Percentiles rank a stretch among this genome's conserved stretches.
Conservation (phyloP, 1,139 yeast species). For the Oligophagozyma castellii region DNA sequence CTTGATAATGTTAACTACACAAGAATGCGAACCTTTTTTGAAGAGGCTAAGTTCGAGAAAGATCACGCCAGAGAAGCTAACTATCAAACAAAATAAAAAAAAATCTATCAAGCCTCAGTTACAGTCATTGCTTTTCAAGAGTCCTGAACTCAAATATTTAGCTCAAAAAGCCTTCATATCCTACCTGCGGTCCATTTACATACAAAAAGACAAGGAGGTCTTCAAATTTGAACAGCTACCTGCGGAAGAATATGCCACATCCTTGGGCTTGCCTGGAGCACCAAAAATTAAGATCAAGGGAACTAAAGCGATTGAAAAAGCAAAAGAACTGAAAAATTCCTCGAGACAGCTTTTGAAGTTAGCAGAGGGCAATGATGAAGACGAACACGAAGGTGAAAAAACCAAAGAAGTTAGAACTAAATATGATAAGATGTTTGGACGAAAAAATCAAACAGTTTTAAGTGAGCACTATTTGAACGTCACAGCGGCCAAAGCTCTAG, state of each 20-base stretch:
- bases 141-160: slow-evolving; percentile 78
- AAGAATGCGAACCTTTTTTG: slow-evolving; percentile 70
- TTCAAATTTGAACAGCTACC: slow-evolving; percentile 69
- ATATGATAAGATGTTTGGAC: slow-evolving; percentile 90
- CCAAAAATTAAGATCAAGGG: slow-evolving; percentile 75
- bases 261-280: slow-evolving; percentile 90
- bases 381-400: slow-evolving; percentile 34
- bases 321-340: slow-evolving; percentile 69
- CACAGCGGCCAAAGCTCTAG: slow-evolving; percentile 31
- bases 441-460: slow-evolving; percentile 84
- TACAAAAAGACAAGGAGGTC: slow-evolving; percentile 79
- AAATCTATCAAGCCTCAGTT: slow-evolving; percentile 72
- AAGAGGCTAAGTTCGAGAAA: slow-evolving; percentile 47
- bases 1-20: slow-evolving; percentile 65
- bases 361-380: slow-evolving; percentile 51
- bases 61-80: slow-evolving; percentile 59
- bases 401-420: slow-evolving; percentile 59
- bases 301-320: slow-evolving; percentile 28
- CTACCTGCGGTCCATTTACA: slow-evolving; percentile 67
- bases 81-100: slow-evolving; percentile 62
- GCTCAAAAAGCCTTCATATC: slow-evolving; percentile 95
- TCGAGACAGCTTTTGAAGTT: slow-evolving; percentile 54
- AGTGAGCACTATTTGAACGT: slow-evolving; percentile 77
- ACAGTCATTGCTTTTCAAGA: slow-evolving; percentile 83
- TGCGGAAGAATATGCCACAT: slow-evolving; percentile 69